Conservation (phyloP, 495 filamentous ascomycete genomes). For the Antarctomyces pellizariae region DNA sequence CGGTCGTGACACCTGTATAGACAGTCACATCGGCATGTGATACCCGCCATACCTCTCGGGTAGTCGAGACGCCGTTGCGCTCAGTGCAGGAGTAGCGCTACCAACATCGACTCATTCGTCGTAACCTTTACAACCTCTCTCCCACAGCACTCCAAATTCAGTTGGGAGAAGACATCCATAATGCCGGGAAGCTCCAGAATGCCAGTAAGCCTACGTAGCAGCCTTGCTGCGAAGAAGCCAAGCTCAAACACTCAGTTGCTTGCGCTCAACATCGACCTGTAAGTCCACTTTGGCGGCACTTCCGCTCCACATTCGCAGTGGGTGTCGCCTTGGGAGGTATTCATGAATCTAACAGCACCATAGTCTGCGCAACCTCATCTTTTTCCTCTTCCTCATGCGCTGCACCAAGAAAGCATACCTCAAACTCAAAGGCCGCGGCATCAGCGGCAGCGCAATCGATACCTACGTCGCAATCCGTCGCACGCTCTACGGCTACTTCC, state of each 20-base stretch:
- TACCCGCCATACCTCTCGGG: no score
- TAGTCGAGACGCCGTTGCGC: no score
- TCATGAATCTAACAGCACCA: conserved; percentile 1
- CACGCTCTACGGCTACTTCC: conserved; percentile 61
- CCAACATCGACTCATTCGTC: no score
- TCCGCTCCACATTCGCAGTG: neutral
- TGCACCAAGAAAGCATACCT: conserved; percentile 62
- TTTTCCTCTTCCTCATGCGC: conserved; percentile 72
- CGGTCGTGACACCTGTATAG: no score
- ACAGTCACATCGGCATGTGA: no score
- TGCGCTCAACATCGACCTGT: conserved; percentile 62
- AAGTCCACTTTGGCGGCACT: conserved; percentile 15
- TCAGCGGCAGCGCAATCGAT: conserved; percentile 55
- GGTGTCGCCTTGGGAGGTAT: neutral
- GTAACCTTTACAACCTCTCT: no score
- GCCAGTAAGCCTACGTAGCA: conserved; percentile 39
- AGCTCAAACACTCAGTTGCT: conserved; percentile 31
- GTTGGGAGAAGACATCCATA: conserved; percentile 9
- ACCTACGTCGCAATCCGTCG: conserved; percentile 44
- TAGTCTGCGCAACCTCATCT: conserved; percentile 71
- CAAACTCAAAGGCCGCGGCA: conserved; percentile 69
- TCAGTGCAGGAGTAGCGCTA: no score
- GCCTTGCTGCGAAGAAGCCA: conserved; percentile 30
- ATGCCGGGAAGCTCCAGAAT: conserved; percentile 44
- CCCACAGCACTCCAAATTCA: conserved; percentile 2